Evolutionary conservation across 352 stramenopile genomes (phyloP), one percentile per base, ranked within the genome.

Genomic region (Phytopythium chamaehyphon): DNA sequence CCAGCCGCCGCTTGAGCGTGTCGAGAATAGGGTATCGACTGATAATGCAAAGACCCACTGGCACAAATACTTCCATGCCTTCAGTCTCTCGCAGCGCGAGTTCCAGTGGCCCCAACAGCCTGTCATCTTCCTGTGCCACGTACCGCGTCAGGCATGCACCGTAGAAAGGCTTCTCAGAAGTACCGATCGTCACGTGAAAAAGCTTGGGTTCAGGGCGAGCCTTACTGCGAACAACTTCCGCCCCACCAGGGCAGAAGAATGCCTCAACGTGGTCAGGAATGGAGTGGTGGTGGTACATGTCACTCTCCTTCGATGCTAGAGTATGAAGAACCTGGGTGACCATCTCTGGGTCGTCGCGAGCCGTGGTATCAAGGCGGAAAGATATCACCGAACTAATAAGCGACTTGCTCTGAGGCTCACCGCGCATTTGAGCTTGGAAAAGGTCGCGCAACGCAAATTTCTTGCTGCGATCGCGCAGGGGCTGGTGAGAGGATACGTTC

Each of bases 171-270:
- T 89, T 90, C 36, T 94, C 83, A 3, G 82, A 55, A 35, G 83
- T 90, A 23, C 83, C 83, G 22, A 94, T 90, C 8, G 79, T 90
- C 73, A 94, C 81, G 46, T 94, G 79, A 28, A 90, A 91, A 16
- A 94, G 66, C 50, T 70, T 86, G 0, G 83, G 74, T 40, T 76
- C 59, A 12, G 83, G 83, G 12, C 70, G 65, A 2, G 70, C 71
- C 44, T 76, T 83, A 4, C 75, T 70, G 19, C 71, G 79, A 12
- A 90, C 66, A 11, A 90, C 62, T n/a, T 86, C 69, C 0, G 71
- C 71, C 1, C 74, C 79, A 1, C 64, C 61, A 6, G 83, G 83
- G 24, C 69, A 83, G 37, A 94, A 92, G 49, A 94, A 94, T 14
- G 76, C 70, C 57, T 94, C 83, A 2, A 94, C 68, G 43, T 94